Conservation (phyloP, 108 stramenopile genomes). For the Cylindrotheca closterium region DNA sequence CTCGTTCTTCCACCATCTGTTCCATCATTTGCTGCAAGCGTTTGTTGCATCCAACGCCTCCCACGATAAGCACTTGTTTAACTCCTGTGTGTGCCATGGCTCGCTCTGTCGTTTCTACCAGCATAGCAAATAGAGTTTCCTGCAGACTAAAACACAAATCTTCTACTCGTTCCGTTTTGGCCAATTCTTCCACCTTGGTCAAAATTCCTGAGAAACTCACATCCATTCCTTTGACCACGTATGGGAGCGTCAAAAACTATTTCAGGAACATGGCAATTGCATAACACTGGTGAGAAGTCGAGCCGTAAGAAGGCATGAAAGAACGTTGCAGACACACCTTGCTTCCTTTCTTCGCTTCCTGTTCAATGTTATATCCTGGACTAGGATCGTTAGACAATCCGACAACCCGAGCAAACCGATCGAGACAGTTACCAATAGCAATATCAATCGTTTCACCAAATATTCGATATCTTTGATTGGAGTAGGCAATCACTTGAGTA, state of each 20-base stretch:
- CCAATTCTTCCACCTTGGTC: conserved; percentile 55
- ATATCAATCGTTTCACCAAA: conserved; percentile 99
- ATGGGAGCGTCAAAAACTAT: conserved; percentile 75
- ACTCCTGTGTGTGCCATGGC: conserved; percentile 97
- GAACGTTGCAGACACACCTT: conserved; percentile 40
- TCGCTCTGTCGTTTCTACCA: conserved; percentile 98
- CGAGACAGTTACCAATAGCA: conserved; percentile 98
- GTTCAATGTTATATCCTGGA: conserved; percentile 99
- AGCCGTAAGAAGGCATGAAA: too few relatives aligned
- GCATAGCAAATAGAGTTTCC: conserved; percentile 99
- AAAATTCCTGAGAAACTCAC: conserved; percentile 86
- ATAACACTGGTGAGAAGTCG: too few relatives aligned
- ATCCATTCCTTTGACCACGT: conserved; percentile 99
- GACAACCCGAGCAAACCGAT: conserved; percentile 95
- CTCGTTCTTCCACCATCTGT: conserved; percentile 89
- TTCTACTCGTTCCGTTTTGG: conserved; percentile 62
- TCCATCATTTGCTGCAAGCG: conserved; percentile 98
- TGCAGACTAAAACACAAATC: conserved; percentile 97
- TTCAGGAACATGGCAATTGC: too few relatives aligned
- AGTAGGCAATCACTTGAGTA: conserved; percentile 97
- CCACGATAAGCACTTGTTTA: conserved; percentile 94
- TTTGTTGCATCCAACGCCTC: conserved; percentile 98
- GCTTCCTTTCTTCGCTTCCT: conserved; percentile 79
- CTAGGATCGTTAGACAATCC: conserved; percentile 95
- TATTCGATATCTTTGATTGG: conserved; percentile 90